Evolutionary conservation across 2,329 filamentous ascomycete species (phyloP), one percentile per base, ranked within the genome.

Genomic region (Exophiala sp.): DNA sequence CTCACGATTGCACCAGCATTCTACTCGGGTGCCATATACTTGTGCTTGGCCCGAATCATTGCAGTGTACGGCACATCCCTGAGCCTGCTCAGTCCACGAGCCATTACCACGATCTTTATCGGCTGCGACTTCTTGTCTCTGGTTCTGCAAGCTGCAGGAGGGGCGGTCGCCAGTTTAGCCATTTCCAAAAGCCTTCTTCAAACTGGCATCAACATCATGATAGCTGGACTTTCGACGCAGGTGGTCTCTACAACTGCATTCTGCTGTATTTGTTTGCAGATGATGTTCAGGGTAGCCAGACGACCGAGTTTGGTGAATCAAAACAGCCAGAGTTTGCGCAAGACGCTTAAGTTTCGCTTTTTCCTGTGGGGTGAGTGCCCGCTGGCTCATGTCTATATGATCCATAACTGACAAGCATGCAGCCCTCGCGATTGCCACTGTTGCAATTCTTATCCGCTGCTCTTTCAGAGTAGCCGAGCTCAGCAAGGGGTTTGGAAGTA

Each of bases 1-100:
- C 72, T 88, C 52, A 87, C 84, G 3, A 78, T 87, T 54, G 84
- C 75, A 0, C 84, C 85, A 0, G 83, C 83, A 1, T 87, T 86
- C 64, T 74, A 86, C 65, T 78, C 82, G 7, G 84, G 82, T 1
- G 81, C 77, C 1, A 77, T 87, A 38, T 88, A 88, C 63, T 71
- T 88, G 47, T 84, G 81, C 56, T 71, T 87, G 8, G 68, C 69
- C 3, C 68, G 69, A 29, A 70, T 74, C 45, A 66, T 74, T 45
- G 63, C 65, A 32, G 57, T 68, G 33, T 72, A 69, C 52, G 69
- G 66, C 44, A 61, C 65, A 20, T 51, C 64, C 10, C 64, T 69
- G 47, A 65, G 68, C n/a, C 64, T 65, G 34, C 63, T 75, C 43
- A 62, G 59, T 5, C 63, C 68, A 4, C 62, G 62, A 14, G 67